Evolutionary conservation across 2,329 filamentous ascomycete genomes (phyloP).

Genomic region (Cladosporium sp.): DNA sequence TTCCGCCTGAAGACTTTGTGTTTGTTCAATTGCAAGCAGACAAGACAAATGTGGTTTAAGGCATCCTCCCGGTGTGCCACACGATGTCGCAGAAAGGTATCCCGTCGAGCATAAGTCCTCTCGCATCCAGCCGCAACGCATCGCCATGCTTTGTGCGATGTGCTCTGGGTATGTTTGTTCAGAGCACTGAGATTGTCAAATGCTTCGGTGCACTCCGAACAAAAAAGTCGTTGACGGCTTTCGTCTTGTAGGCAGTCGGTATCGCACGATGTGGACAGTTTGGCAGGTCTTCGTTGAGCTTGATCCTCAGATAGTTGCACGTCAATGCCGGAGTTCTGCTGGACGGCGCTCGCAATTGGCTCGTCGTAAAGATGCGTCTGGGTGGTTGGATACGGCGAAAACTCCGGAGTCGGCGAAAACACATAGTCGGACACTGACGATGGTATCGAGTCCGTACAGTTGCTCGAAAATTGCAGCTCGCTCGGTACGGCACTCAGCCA

Average conservation of each 20-base stretch:
- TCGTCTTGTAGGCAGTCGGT: background rate
- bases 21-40: background rate
- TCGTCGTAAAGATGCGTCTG: background rate
- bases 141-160: conserved; percentile 9
- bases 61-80: background rate
- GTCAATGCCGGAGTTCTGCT: background rate
- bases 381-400: background rate
- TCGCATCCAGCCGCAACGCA: background rate
- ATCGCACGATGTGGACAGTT: background rate
- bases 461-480: background rate
- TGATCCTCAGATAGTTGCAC: background rate
- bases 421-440: background rate
- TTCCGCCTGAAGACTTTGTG: conserved; percentile 2
- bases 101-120: background rate
- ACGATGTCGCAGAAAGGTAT: conserved; percentile 2
- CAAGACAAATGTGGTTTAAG: background rate
- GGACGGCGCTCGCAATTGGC: background rate
- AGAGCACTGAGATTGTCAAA: background rate
- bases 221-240: background rate
- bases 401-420: background rate
- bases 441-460: background rate
- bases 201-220: background rate
- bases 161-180: background rate
- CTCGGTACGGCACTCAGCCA: background rate
- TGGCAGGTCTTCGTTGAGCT: background rate